phyloP scores from a whole-genome alignment of 2,329 filamentous ascomycete genomes.

The Phaeoacremonium minimum region DNA sequence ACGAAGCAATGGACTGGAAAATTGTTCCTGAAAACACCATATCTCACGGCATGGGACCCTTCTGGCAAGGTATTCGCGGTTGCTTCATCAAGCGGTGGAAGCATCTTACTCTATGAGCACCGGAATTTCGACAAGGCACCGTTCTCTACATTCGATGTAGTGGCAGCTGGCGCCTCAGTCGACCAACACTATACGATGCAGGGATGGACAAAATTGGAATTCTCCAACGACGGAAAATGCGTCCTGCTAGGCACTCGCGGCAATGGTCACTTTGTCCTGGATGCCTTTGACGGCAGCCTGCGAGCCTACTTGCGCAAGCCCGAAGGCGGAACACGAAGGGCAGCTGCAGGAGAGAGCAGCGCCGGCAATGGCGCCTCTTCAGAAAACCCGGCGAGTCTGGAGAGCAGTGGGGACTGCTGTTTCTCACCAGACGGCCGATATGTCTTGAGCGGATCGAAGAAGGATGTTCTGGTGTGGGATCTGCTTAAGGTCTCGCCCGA shows the following conservation, averaged over 20 bases:
- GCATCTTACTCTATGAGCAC: slow-evolving; percentile 84
- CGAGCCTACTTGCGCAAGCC: slow-evolving; percentile 67
- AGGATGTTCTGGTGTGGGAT: slow-evolving; percentile 85
- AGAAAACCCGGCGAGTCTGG: slow-evolving; percentile 30
- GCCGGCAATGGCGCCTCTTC: slow-evolving; percentile 22
- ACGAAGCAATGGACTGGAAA: slow-evolving; percentile 77
- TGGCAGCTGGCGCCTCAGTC: slow-evolving; percentile 45
- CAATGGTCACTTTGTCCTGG: slow-evolving; percentile 83
- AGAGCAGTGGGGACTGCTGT: slow-evolving; percentile 73
- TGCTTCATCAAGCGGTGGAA: slow-evolving; percentile 74
- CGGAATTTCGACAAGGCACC: slow-evolving; percentile 91
- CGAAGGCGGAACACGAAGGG: slow-evolving; percentile 46
- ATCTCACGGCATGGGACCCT: slow-evolving; percentile 85
- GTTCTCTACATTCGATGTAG: slow-evolving; percentile 79
- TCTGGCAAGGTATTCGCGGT: slow-evolving; percentile 90
- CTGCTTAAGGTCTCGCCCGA: slow-evolving; percentile 52
- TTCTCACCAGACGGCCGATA: slow-evolving; percentile 88
- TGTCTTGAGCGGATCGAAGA: slow-evolving; percentile 72
- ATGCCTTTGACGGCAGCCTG: slow-evolving; percentile 80
- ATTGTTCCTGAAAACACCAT: slow-evolving; percentile 74
- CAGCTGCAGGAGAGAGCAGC: slow-evolving; percentile 47
- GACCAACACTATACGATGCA: slow-evolving; percentile 55
- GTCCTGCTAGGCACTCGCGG: slow-evolving; percentile 81
- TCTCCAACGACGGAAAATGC: slow-evolving; percentile 91
- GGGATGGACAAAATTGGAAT: slow-evolving; percentile 89